A percentile compares a stretch with the other conserved stretches of the same genome.
phyloP scores from a whole-genome alignment of 2,329 filamentous ascomycete species.

The Fusarium citri region DNA sequence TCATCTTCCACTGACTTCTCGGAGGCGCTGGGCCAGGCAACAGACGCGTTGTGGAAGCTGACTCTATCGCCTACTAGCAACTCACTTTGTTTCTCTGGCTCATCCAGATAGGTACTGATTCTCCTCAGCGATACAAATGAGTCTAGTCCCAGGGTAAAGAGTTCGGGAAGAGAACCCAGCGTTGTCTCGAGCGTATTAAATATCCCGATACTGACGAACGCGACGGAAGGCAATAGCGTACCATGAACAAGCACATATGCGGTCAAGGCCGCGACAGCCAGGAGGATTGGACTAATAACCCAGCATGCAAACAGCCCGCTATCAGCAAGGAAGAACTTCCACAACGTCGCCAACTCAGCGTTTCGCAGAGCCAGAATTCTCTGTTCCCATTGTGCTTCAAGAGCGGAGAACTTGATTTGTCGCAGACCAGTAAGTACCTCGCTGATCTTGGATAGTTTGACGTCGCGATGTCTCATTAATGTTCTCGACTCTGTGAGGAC shows the following conservation, averaged over 20 bases:
- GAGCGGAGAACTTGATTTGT: slow-evolving; percentile 84
- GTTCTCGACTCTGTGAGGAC: slow-evolving; percentile 73
- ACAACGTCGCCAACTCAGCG: slow-evolving; percentile 73
- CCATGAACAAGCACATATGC: slow-evolving; percentile 74
- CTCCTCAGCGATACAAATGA: slow-evolving; percentile 76
- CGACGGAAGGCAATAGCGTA: slow-evolving; percentile 74
- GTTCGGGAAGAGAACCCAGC: slow-evolving; percentile 75
- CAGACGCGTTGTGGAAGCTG: slow-evolving; percentile 73
- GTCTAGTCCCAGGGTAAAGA: slow-evolving; percentile 77
- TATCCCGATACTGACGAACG: slow-evolving; percentile 81
- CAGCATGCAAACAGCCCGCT: slow-evolving; percentile 73
- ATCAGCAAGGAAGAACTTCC: slow-evolving; percentile 73
- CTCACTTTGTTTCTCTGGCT: slow-evolving; percentile 69
- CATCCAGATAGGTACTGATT: slow-evolving; percentile 75
- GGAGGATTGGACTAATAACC: slow-evolving; percentile 77
- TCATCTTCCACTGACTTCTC: slow-evolving; percentile 66
- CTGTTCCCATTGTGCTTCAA: slow-evolving; percentile 78
- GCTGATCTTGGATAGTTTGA: slow-evolving; percentile 78
- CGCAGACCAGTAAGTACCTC: slow-evolving; percentile 82
- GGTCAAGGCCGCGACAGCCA: slow-evolving; percentile 76
- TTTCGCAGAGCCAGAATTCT: slow-evolving; percentile 71
- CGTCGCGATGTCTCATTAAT: slow-evolving; percentile 79
- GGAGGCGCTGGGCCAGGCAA: slow-evolving; percentile 75
- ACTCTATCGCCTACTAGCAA: slow-evolving; percentile 69
- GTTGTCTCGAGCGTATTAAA: slow-evolving; percentile 78